A percentile compares a stretch with the other conserved stretches of the same genome.
Conservation (phyloP, 805 yeast genomes). For the Starmerella scarabaei region DNA sequence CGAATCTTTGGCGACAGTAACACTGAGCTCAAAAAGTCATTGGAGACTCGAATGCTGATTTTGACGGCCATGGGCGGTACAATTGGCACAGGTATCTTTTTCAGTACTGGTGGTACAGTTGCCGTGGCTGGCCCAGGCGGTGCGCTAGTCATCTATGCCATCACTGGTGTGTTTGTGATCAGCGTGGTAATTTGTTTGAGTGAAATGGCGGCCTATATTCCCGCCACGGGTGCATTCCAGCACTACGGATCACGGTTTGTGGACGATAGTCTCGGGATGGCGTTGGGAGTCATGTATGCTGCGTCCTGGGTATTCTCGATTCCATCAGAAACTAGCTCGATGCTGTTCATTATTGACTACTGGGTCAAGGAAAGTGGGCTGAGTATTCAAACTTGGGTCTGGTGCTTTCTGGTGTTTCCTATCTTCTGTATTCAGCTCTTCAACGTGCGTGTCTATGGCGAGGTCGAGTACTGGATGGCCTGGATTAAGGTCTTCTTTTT, state of each 20-base stretch:
- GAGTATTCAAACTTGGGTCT: constrained; percentile 37
- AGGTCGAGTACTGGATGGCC: constrained; percentile 59
- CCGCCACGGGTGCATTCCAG: constrained; percentile 55
- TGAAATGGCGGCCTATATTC: constrained; percentile 41
- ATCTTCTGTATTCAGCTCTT: constrained; percentile 39
- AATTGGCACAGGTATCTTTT: constrained; percentile 66
- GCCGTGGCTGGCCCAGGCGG: constrained; percentile 25
- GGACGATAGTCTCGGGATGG: constrained; percentile 47
- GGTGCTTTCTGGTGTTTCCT: constrained; percentile 36
- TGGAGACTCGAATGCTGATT: constrained; percentile 48
- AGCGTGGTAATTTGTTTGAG: constrained; percentile 47
- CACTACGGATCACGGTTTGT: constrained; percentile 49
- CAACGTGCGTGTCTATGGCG: constrained; percentile 40
- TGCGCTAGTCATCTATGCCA: constrained; percentile 26
- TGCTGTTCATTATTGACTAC: constrained; percentile 32
- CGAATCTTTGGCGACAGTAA: constrained; percentile 10
- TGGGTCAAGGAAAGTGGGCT: constrained; percentile 30
- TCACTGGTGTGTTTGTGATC: constrained; percentile 43
- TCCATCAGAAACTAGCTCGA: constrained; percentile 35
- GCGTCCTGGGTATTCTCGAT: constrained; percentile 36
- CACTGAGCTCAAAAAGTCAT: constrained; percentile 15
- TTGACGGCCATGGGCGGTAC: constrained; percentile 68
- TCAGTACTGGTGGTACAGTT: constrained; percentile 25
- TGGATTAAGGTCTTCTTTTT: constrained; percentile 51
- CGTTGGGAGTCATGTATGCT: constrained; percentile 41